Evolutionary conservation across 495 filamentous ascomycete species (phyloP).

Genomic region (Pseudevernia furfuracea): DNA sequence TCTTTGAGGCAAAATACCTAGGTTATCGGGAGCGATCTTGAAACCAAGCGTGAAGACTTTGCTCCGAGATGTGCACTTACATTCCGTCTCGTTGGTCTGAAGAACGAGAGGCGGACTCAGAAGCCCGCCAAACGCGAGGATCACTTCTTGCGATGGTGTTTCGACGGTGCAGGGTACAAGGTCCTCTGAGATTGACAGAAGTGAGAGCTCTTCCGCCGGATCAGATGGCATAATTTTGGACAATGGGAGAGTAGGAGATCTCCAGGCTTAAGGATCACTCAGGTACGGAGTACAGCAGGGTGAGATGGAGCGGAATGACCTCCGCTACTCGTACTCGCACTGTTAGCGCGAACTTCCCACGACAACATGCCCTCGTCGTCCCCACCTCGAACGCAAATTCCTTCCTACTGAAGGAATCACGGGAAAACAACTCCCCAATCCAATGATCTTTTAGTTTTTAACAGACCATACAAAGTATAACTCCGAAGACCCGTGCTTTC

Average conservation of each 20-base stretch:
- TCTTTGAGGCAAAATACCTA: too few relatives aligned
- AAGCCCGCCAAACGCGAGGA: conserved; percentile 65
- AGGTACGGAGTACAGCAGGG: neutral
- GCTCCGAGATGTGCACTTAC: too few relatives aligned
- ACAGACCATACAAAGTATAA: too few relatives aligned
- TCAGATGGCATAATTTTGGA: neutral
- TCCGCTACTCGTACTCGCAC: neutral
- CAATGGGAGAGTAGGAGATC: neutral
- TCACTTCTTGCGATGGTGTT: conserved; percentile 56
- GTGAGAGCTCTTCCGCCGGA: conserved; percentile 6
- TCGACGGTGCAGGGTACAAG: conserved; percentile 57
- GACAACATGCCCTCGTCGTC: too few relatives aligned
- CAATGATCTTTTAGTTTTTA: too few relatives aligned
- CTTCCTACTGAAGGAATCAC: neutral
- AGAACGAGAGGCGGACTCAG: conserved; percentile 61
- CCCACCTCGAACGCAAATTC: too few relatives aligned
- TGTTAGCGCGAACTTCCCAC: too few relatives aligned
- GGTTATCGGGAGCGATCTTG: too few relatives aligned
- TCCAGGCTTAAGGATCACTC: too few relatives aligned
- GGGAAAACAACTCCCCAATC: too few relatives aligned
- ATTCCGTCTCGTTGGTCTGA: conserved; percentile 75
- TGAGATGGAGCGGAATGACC: neutral
- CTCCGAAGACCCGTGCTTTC: neutral
- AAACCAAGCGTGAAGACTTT: too few relatives aligned
- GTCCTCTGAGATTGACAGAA: conserved; percentile 55